phyloP scores from a whole-genome alignment of 257 asterid genomes.

The Solanum verrucosum region DNA sequence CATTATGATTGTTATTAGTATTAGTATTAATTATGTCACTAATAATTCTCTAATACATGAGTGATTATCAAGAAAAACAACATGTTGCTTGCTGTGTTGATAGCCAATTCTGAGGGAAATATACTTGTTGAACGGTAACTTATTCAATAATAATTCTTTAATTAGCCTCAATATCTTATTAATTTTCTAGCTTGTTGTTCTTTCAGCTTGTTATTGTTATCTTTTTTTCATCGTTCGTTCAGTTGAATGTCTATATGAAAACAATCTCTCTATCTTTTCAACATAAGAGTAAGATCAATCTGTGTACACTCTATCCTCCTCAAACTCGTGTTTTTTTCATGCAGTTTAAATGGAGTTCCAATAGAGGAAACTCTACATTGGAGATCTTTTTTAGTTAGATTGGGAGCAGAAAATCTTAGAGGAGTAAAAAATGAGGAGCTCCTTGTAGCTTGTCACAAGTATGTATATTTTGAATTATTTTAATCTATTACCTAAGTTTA shows the following conservation, averaged over 20 bases:
- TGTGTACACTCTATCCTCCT: background rate
- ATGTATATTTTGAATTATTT: background rate
- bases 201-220: background rate
- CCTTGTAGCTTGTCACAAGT: constrained; percentile 77
- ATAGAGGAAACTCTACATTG: constrained; percentile 92
- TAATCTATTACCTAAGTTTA: background rate
- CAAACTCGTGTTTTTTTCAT: background rate
- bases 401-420: constrained; percentile 87
- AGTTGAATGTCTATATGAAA: background rate
- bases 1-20: background rate
- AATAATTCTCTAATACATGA: background rate
- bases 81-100: constrained; percentile 87
- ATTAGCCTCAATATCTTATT: background rate
- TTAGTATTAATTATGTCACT: background rate
- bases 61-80: background rate
- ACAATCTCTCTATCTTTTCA: accelerated
- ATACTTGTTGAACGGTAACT: constrained; percentile 87
- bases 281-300: background rate
- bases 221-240: background rate
- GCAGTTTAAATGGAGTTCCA: constrained; percentile 91
- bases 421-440: constrained; percentile 96
- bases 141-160: background rate
- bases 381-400: constrained; percentile 87
- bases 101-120: constrained; percentile 91
- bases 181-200: background rate